Conservation (phyloP, 345 rosid species). For the Moricandia moricandioides region DNA sequence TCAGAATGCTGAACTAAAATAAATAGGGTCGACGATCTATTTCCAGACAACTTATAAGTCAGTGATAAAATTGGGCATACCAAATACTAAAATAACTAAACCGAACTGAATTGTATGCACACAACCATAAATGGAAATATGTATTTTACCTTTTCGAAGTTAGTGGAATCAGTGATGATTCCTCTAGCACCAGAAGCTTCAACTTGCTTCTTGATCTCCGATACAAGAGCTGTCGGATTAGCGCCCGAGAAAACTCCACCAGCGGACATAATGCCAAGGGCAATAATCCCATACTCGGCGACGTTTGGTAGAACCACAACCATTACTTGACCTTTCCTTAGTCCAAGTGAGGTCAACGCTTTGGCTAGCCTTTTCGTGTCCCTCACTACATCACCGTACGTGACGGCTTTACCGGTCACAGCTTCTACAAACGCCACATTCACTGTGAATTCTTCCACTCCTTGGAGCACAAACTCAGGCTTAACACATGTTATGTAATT, state of each 20-base stretch:
- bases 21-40: too few species aligned
- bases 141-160: constrained; percentile 57
- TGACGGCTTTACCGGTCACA: constrained; percentile 63
- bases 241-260: constrained; percentile 91
- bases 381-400: constrained; percentile 61
- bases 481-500: not conserved
- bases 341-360: constrained; percentile 75
- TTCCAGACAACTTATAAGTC: too few species aligned
- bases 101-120: not conserved
- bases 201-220: constrained; percentile 78
- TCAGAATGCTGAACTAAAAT: not conserved
- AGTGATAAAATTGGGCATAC: not conserved
- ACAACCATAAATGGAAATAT: not conserved
- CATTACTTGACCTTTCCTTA: constrained; percentile 80
- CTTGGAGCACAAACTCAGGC: constrained; percentile 83
- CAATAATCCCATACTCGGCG: constrained; percentile 82
- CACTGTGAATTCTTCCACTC: constrained; percentile 61
- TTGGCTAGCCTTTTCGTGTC: constrained; percentile 70
- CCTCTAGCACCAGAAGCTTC: constrained; percentile 81
- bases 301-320: constrained; percentile 81
- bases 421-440: constrained; percentile 86
- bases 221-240: constrained; percentile 70
- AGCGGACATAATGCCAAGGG: constrained; percentile 86
- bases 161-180: constrained; percentile 57
- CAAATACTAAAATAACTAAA: not conserved